These are phyloP conservation scores for Orychophragmus violaceus DNA, from an alignment of 345 rosid genomes.

Conservation along the genomic window DNA sequence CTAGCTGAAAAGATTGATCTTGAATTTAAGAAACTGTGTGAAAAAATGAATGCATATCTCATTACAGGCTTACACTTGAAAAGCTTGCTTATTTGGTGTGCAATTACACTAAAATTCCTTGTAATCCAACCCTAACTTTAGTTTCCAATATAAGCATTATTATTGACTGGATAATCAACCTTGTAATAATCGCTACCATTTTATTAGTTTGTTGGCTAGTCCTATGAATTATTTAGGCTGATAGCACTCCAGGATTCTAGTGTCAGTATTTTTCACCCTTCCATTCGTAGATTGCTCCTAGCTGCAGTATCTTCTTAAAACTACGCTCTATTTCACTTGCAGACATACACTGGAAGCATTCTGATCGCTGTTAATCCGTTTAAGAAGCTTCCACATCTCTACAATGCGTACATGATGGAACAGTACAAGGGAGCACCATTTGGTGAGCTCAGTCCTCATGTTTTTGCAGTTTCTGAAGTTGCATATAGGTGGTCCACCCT, in stretches of 20 bases:
- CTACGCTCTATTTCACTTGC: conserved; percentile 10
- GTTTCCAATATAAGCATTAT: neutral
- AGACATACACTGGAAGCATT: conserved; percentile 99
- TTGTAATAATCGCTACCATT: neutral
- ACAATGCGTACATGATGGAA: conserved; percentile 96
- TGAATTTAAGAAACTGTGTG: neutral
- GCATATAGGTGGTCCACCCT: conserved; percentile 67
- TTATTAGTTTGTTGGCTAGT: neutral
- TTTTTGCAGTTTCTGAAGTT: conserved; percentile 96
- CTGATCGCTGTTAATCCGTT: conserved; percentile 97
- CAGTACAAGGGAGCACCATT: conserved; percentile 95
- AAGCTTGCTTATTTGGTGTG: conserved; percentile 4
- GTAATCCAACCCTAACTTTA: neutral
- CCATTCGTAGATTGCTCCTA: neutral
- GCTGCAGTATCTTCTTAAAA: neutral
- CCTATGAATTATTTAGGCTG: neutral
- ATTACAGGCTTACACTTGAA: neutral
- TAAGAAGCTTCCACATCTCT: conserved; percentile 98
- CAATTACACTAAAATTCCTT: neutral
- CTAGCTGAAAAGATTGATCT: neutral
- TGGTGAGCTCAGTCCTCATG: conserved; percentile 98
- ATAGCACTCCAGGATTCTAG: too few species aligned
- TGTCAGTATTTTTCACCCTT: neutral
- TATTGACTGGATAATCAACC: neutral
- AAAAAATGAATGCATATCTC: neutral